Conservation (phyloP, 2,329 filamentous ascomycete genomes). For the Diplodia corticola region DNA sequence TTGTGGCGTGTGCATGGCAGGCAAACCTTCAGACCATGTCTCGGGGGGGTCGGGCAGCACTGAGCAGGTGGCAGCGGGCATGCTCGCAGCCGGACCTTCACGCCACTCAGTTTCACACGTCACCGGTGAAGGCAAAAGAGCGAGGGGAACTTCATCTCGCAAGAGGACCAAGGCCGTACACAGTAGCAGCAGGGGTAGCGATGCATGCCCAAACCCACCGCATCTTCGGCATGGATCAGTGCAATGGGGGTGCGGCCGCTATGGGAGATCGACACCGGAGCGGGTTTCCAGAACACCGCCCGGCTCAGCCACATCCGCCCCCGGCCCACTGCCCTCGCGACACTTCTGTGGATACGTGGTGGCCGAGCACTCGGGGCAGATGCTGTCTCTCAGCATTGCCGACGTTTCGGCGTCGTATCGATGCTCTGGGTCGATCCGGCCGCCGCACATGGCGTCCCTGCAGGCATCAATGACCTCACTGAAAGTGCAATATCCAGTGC, state of each 20-base stretch:
- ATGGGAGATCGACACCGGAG: constrained; percentile 2
- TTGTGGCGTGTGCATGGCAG: background rate
- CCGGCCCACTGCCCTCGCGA: too few relatives aligned
- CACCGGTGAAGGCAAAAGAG: background rate
- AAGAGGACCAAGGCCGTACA: background rate
- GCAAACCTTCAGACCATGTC: background rate
- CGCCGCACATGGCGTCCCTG: background rate
- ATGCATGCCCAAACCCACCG: background rate
- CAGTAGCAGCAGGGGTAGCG: background rate
- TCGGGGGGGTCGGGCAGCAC: background rate
- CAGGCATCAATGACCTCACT: background rate
- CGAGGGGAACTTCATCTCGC: background rate
- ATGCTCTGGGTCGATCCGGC: background rate
- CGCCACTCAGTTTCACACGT: background rate
- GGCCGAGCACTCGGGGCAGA: constrained; percentile 8
- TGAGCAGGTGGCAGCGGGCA: background rate
- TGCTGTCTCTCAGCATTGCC: background rate
- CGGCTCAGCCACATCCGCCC: constrained; percentile 12
- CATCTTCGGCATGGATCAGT: background rate
- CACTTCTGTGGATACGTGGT: background rate
- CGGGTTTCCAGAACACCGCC: background rate
- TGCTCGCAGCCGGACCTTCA: background rate
- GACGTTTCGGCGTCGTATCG: background rate
- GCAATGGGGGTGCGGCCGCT: background rate
- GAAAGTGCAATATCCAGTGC: background rate